These are phyloP conservation scores for Colletotrichum paranaense DNA, from an alignment of 2,329 filamentous ascomycete species.

Conservation along the genomic window DNA sequence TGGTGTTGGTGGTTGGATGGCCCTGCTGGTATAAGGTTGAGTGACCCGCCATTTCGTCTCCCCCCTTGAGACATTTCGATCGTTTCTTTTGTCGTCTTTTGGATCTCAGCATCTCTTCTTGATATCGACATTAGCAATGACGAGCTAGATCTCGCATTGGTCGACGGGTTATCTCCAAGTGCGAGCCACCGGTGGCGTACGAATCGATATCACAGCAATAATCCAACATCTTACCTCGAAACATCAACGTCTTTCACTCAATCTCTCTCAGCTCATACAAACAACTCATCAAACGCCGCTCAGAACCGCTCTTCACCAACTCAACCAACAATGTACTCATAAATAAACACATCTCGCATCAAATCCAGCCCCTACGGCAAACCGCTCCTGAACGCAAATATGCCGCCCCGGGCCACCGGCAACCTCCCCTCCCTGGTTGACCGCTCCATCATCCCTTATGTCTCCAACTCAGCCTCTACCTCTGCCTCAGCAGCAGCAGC, in stretches of 20 bases:
- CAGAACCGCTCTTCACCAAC: not conserved
- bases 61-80: not conserved
- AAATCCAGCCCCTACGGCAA: not conserved
- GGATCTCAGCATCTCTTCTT: not conserved
- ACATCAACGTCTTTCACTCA: not conserved
- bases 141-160: conserved; percentile 6
- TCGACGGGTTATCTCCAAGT: not conserved
- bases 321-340: conserved; percentile 12
- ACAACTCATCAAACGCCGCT: not conserved
- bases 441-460: not conserved
- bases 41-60: conserved; percentile 14
- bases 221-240: not conserved
- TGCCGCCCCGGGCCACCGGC: conserved; percentile 16
- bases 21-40: conserved; percentile 14
- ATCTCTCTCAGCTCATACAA: no score
- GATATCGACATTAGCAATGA: not conserved
- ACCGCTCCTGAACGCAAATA: not conserved
- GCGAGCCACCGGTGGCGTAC: conserved; percentile 12
- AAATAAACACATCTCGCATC: not conserved
- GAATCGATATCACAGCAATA: not conserved
- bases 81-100: conserved; percentile 7
- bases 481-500: not conserved
- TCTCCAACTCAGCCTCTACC: not conserved
- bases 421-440: not conserved
- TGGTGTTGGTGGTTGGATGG: not conserved